Base-by-base conservation (phyloP, 805 yeast species). In the Lachancea thermotolerans region DNA sequence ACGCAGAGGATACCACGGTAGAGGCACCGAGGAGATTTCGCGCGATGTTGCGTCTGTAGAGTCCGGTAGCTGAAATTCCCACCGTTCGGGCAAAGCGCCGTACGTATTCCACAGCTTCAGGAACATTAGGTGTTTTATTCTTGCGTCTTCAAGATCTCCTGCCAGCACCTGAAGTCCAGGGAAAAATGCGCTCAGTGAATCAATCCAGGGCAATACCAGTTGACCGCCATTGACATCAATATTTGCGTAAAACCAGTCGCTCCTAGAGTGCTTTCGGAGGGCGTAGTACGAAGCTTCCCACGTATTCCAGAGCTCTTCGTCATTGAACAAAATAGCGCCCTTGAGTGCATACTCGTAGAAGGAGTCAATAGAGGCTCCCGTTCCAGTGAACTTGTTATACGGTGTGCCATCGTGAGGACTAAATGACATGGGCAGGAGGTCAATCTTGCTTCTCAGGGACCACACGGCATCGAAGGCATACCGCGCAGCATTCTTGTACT, bases 361-460 rank as follows among this genome's bases (percentile, higher is more conserved):
- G 0, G 96, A 87, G 63, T 90, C 98, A 12, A 87, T 77, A 2
- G 95, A 84, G 0, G 97, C 97, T 2, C 98, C 97, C 9, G 85
- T 73, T 0, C 96, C 96, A 0, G 93, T 78, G 35, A 79, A 64
- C 0, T 73, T 60, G 45, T 82, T 82, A 35, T 70, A 64, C 78
- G 86, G 80, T 33, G 60, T 57, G 31, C 79, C 78, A 0, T 70
- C 64, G 1, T 69, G 55, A 0, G 90, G 82, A 49, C 82, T 81
- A 4, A 89, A 68, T 0, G 90, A 73, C 86, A 85, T 83, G 2
- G 96, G 95, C 11, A 91, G 55, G 27, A 91, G 67, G 51, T 85
- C 79, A 11, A 85, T 59, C 1, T 63, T 54, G 44, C 85, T 75
- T 48, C 90, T 68, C 2, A 79, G 68, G 4, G 73, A 64, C 96